Conservation (phyloP, 331 rosid genomes). For the Stylosanthes scabra region DNA sequence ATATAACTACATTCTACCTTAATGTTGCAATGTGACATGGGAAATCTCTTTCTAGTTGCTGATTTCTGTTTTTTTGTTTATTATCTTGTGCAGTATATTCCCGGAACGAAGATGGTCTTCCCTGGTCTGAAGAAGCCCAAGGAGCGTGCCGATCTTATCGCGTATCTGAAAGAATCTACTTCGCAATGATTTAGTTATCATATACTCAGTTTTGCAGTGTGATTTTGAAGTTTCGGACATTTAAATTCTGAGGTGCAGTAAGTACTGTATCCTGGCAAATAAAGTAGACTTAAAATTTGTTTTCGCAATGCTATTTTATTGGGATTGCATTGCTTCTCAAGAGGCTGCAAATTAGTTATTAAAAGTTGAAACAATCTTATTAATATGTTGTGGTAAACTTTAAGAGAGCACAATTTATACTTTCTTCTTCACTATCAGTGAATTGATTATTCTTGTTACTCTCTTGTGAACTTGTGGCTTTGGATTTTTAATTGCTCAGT, state of each 20-base stretch:
- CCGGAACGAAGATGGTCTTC: conserved; percentile 92
- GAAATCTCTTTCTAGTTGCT: not conserved
- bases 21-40: conserved; percentile 7
- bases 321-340: conserved; percentile 39
- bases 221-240: conserved; percentile 40
- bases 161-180: conserved; percentile 76
- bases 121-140: conserved; percentile 92
- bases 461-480: not conserved
- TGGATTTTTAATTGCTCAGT: not conserved
- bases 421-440: not conserved
- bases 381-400: not conserved
- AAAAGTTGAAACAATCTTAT: conserved; percentile 27
- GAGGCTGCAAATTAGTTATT: conserved; percentile 37
- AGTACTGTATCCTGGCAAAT: conserved; percentile 51
- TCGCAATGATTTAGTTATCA: conserved; percentile 39
- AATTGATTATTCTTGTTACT: not conserved
- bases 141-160: conserved; percentile 81
- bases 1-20: not conserved
- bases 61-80: not conserved
- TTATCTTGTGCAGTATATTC: conserved; percentile 72
- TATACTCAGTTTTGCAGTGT: conserved; percentile 13
- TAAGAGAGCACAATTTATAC: conserved; percentile 7
- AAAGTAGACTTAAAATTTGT: conserved; percentile 52
- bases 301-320: conserved; percentile 56
- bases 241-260: conserved; percentile 43